Base-by-base conservation (phyloP, 176 grass and related monocot genomes). In the Cenchrus americanus region DNA sequence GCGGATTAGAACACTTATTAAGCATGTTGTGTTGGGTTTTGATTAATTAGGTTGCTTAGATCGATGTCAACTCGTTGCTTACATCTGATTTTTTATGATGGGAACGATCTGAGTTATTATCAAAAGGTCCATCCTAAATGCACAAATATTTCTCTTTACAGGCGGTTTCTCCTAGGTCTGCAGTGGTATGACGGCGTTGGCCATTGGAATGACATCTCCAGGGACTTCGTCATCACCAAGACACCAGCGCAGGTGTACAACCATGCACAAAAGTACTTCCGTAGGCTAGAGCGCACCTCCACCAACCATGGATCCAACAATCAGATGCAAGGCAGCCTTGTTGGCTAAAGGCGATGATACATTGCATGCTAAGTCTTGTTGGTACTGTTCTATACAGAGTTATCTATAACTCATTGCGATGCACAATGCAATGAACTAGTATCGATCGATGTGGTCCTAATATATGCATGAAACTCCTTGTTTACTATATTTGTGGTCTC, bases 211-310 rank as follows among this genome's bases (percentile, higher is more conserved):
- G 52, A 67, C 49, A 76, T 76, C 44, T 75, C 62, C 70, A 75
- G 6, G 24, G 4, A 80, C 14, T 46, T 87, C 0, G 62, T 76
- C 50, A 57, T 14, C 62, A 82, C 71, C 7, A 68, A 8, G 17
- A 76, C 62, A 10, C 34, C 70, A 19, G 5, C 18, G 19, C 70
- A 76, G 15, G 19, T 81, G 3, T 75, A 70, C 13, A 69, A 49
- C 71, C 78, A 82, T 48, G 78, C 85, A n/a, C 85, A 87, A 0
- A 87, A 87, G 52, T 61, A 26, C 62, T 81, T 82, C 51, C 10
- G 13, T 2, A 82, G 37, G 24, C 13, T 61, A 11, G 42, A 50
- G 21, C 27, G 21, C 2, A 15, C 12, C 7, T 44, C 43, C 8
- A 44, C 0, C 13, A 3, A 1, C 49, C 15, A 51, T 51, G 49